phyloP scores from a whole-genome alignment of 257 asterid genomes.

The Solanum appendiculatum region DNA sequence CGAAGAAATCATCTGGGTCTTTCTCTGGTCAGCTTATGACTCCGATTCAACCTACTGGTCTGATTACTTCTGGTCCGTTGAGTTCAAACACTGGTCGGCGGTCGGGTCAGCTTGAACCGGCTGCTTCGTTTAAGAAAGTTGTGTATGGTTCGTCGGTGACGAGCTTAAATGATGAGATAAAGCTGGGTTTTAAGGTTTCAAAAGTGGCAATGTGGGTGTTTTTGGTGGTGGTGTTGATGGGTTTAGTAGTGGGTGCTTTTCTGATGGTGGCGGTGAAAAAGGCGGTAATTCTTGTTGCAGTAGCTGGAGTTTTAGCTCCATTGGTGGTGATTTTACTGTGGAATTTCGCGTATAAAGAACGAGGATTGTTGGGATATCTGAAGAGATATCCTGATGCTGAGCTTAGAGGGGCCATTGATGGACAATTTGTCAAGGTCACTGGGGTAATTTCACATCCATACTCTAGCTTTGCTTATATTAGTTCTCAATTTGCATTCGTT shows the following conservation, averaged over 20 bases:
- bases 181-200: conserved; percentile 69
- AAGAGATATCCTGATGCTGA: conserved; percentile 59
- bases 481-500: background rate
- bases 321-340: conserved; percentile 32
- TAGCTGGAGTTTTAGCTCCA: conserved; percentile 40
- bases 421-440: conserved; percentile 93
- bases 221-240: conserved; percentile 66
- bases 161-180: conserved; percentile 35
- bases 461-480: background rate
- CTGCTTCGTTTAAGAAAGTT: conserved; percentile 39
- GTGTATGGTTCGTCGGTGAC: conserved; percentile 63
- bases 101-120: conserved; percentile 45
- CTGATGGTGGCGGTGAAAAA: conserved; percentile 75
- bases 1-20: conserved; percentile 60
- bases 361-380: conserved; percentile 40
- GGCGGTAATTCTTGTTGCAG: conserved; percentile 54
- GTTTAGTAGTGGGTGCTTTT: conserved; percentile 74
- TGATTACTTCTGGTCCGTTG: conserved; percentile 58
- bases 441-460: conserved; percentile 57
- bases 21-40: conserved; percentile 79
- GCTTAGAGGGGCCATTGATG: conserved; percentile 87
- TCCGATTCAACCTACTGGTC: conserved; percentile 75
- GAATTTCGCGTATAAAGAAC: conserved; percentile 48
- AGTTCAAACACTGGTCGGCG: conserved; percentile 44
- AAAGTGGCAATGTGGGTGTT: conserved; percentile 83